Evolutionary conservation across 2,329 filamentous ascomycete species (phyloP).

Genomic region (Ampelomyces quisqualis): DNA sequence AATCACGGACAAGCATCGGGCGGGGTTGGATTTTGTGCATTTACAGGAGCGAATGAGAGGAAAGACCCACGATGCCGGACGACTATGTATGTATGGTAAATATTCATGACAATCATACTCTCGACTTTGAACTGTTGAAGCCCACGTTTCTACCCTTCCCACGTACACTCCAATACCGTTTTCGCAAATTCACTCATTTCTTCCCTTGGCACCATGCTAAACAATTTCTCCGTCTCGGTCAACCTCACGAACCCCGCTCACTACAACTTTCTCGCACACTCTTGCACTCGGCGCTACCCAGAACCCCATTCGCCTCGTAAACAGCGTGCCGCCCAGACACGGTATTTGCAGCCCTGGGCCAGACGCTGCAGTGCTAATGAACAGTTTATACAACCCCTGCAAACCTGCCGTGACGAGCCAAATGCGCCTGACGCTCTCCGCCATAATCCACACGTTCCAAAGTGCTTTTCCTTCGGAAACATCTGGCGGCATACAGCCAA

Average conservation of each 20-base stretch:
- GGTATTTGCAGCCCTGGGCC: not conserved
- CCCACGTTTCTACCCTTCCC: too few relatives aligned
- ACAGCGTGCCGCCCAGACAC: conserved; percentile 1
- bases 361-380: not conserved
- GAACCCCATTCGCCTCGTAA: conserved; percentile 4
- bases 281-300: conserved; percentile 3
- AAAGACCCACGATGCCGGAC: not conserved
- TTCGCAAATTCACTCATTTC: conserved; percentile 4
- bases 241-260: conserved; percentile 1
- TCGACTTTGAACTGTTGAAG: too few relatives aligned
- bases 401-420: conserved; percentile 3
- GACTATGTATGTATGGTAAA: not conserved
- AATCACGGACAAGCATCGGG: not conserved
- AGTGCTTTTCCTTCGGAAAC: not conserved
- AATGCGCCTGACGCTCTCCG: conserved; percentile 1
- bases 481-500: not conserved
- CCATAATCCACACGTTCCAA: conserved; percentile 5
- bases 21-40: conserved; percentile 4
- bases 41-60: not conserved
- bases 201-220: conserved; percentile 2
- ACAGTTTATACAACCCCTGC: conserved; percentile 3
- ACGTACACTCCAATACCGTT: conserved; percentile 1
- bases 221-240: conserved; percentile 3
- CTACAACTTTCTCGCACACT: conserved; percentile 5
- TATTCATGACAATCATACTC: not conserved